Evolutionary conservation across 176 grass and related monocot species (phyloP).

Genomic region (Oryza meridionalis): DNA sequence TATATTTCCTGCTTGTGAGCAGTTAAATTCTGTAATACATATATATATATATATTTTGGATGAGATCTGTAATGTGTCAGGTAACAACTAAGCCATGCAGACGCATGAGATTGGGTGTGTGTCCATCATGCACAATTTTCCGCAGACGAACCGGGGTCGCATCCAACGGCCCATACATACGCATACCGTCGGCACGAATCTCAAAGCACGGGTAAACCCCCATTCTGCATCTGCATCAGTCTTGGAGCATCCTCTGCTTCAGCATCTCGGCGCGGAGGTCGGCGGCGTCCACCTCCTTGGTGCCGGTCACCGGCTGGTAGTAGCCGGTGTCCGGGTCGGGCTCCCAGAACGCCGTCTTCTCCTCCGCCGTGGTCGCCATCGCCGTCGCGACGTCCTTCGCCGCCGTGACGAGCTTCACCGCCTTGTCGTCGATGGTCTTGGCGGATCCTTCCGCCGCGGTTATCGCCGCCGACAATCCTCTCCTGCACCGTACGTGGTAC

Average conservation of each 20-base stretch:
- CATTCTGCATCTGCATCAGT: not conserved
- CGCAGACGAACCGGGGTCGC: not conserved
- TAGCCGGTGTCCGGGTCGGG: slow-evolving; percentile 52
- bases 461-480: slow-evolving; percentile 18
- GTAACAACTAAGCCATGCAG: not conserved
- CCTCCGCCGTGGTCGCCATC: slow-evolving; percentile 24
- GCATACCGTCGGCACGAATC: not conserved
- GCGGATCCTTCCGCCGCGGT: not conserved
- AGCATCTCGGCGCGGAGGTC: slow-evolving; percentile 51
- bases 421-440: slow-evolving; percentile 38
- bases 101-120: not conserved
- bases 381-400: slow-evolving; percentile 13
- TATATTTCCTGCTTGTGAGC: not conserved
- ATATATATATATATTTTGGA: not conserved
- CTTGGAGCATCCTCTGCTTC: slow-evolving; percentile 28
- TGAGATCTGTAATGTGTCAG: not conserved
- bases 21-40: not conserved
- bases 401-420: slow-evolving; percentile 40
- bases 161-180: not conserved
- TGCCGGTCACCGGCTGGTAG: slow-evolving; percentile 57
- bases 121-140: not conserved
- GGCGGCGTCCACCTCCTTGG: slow-evolving; percentile 46
- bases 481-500: slow-evolving; percentile 6
- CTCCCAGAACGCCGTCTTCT: slow-evolving; percentile 61
- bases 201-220: too few species aligned